These are phyloP conservation scores for Marasmius fiardii DNA, from an alignment of 1,284 basidiomycete species.

Conservation along the genomic window DNA sequence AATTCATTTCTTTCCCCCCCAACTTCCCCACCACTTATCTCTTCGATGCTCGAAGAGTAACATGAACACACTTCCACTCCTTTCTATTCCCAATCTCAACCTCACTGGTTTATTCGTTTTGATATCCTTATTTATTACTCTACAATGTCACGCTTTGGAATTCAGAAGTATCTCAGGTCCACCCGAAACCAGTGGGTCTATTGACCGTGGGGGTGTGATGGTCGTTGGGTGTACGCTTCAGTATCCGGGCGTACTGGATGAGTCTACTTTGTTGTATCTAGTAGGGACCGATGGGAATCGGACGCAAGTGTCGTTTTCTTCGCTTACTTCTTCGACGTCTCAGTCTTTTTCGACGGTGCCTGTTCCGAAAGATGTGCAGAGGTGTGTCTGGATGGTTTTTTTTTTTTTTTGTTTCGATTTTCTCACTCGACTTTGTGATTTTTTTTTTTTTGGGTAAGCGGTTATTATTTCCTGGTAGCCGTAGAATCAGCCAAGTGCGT, in stretches of 20 bases:
- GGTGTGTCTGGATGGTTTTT: background rate
- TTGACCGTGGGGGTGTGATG: background rate
- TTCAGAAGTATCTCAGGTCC: conserved; percentile 1
- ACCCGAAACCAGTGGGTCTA: background rate
- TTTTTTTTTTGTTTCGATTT: too few species aligned
- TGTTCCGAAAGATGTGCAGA: background rate
- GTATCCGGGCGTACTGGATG: background rate
- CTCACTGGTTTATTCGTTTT: background rate
- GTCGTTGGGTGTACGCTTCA: background rate
- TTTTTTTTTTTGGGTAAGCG: background rate
- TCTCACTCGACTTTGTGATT: background rate
- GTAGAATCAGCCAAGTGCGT: background rate
- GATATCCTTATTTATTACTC: background rate
- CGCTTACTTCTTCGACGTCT: conserved; percentile 1
- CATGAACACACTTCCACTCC: background rate
- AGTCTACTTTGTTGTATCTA: background rate
- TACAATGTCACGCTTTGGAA: background rate
- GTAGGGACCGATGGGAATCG: background rate
- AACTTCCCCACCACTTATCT: too few species aligned
- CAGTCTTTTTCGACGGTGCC: background rate
- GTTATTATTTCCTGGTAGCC: background rate
- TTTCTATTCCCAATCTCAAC: background rate
- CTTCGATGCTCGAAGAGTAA: too few species aligned
- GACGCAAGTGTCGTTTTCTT: background rate
- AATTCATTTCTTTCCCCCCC: too few species aligned